phyloP scores from a whole-genome alignment of 306 rosid genomes.

The Castanospermum australe region DNA sequence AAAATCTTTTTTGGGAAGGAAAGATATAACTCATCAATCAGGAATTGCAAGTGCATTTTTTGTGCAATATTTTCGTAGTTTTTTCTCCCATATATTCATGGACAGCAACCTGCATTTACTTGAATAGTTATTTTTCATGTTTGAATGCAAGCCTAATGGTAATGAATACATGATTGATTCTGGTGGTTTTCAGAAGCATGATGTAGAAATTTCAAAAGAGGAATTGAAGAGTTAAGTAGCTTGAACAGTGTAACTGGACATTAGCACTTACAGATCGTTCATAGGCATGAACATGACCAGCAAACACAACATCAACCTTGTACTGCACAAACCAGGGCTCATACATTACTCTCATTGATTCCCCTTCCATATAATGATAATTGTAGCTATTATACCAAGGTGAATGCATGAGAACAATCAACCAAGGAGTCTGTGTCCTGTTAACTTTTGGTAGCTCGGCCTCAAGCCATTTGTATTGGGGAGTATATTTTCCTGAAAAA shows the following conservation, averaged over 20 bases:
- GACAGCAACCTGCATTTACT: background rate
- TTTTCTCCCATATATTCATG: background rate
- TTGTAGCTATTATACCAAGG: constrained; percentile 76
- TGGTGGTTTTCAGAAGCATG: constrained; percentile 13
- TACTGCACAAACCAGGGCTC: constrained; percentile 69
- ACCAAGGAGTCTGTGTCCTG: constrained; percentile 86
- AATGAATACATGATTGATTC: background rate
- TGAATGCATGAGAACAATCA: constrained; percentile 76
- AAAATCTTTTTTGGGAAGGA: background rate
- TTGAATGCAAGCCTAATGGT: background rate
- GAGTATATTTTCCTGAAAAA: constrained; percentile 73
- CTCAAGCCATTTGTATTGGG: constrained; percentile 79
- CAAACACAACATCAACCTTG: constrained; percentile 81
- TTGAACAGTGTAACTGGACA: background rate
- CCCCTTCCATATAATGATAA: constrained; percentile 92
- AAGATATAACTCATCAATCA: background rate
- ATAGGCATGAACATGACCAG: constrained; percentile 95
- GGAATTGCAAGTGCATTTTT: background rate
- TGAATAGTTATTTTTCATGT: background rate
- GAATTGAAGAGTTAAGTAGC: background rate
- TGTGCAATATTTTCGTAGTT: background rate
- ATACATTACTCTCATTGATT: constrained; percentile 79
- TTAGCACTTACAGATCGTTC: constrained; percentile 72
- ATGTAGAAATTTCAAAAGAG: constrained; percentile 9
- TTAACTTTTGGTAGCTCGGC: constrained; percentile 68